Evolutionary conservation across 106 monocot species (phyloP).

Genomic region (Allium fistulosum): DNA sequence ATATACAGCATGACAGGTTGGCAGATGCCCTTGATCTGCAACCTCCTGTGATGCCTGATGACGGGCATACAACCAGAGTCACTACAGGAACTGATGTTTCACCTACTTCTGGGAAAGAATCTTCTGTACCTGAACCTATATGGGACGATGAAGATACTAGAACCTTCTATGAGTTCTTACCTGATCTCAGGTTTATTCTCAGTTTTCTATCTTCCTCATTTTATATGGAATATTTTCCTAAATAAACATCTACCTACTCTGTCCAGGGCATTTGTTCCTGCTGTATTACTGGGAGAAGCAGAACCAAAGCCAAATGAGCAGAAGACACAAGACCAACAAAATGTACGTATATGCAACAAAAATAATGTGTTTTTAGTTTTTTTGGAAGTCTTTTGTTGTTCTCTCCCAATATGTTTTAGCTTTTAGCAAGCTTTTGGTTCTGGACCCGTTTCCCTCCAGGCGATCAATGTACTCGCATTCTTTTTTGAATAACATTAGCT

Average conservation of each 20-base stretch:
- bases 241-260: not conserved
- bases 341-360: constrained; percentile 32
- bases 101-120: constrained; percentile 69
- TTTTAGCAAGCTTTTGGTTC: too few relatives aligned
- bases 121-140: constrained; percentile 66
- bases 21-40: constrained; percentile 96
- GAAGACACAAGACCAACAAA: constrained; percentile 57
- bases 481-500: too few relatives aligned
- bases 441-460: too few relatives aligned
- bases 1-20: constrained; percentile 35
- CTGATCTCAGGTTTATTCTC: constrained; percentile 80
- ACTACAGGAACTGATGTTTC: constrained; percentile 55
- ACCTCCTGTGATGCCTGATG: constrained; percentile 93
- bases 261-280: constrained; percentile 95
- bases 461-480: too few relatives aligned
- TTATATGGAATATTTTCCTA: not conserved
- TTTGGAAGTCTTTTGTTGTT: too few relatives aligned
- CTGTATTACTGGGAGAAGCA: constrained; percentile 89
- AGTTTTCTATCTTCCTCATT: not conserved
- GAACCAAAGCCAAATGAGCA: constrained; percentile 74
- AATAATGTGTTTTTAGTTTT: too few relatives aligned
- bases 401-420: too few relatives aligned
- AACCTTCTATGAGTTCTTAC: constrained; percentile 91
- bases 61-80: constrained; percentile 91
- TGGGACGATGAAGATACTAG: constrained; percentile 99